Base-by-base conservation (phyloP, 345 rosid species). In the Diplotaxis tenuifolia region DNA sequence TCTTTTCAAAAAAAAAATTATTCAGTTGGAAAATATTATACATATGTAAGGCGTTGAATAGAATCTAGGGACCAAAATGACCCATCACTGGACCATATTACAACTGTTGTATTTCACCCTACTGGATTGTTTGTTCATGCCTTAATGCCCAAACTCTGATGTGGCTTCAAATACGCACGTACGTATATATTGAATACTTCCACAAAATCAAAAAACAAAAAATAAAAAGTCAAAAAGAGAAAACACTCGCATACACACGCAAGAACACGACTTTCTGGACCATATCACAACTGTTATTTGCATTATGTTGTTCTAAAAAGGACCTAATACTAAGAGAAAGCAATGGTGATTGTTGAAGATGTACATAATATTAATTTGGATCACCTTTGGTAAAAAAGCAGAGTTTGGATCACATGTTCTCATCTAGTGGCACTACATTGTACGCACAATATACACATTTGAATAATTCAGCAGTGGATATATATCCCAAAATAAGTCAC, bases 61-160 rank as follows among this genome's bases (percentile, higher is more conserved):
- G 25, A 3, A 56, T 36, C 23, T 36, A 36, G 74, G 16, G 22
- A 64, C 25, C 65, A 70, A 58, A 25, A 58, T 56, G 73, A 57
- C 62, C 12, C 1, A 9, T 14, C 7, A 36, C 6, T 2, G 45
- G 45, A 45, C 45, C 58, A 42, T 58, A 27, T 58, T 59, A 70
- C 66, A 70, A 58, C 58, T 59, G 65, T 40, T 12, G 18, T 4
- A 1, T 25, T 40, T 27, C n/a, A 58, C 45, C 14, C 19, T 7
- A 23, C 15, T 40, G 62, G 63, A 22, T 57, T 57, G 3, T 47
- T 27, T 9, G 15, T n/a, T 57, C 29, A 66, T 66, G 45, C 18
- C 9, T 66, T 28, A 18, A 16, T 38, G 11, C 25, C 25, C 1
- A 23, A 1, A 23, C 3, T 23, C 25, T 3, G 25, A 23, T 23